Base-by-base conservation (phyloP, 73 alveolate genomes). In the Tetrahymena malaccensis region DNA sequence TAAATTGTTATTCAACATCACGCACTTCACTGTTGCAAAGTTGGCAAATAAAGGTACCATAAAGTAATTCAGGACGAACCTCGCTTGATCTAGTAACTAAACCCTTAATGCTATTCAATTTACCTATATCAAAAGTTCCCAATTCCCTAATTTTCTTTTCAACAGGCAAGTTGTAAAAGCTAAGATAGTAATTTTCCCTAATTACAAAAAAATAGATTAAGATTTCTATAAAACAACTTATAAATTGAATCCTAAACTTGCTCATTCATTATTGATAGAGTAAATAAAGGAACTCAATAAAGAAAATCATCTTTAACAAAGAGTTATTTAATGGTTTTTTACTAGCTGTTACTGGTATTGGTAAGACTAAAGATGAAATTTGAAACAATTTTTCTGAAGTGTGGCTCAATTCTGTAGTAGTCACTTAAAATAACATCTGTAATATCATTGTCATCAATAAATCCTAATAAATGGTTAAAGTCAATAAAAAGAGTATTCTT, bases 1-100 rank as follows among this genome's bases (percentile, higher is more conserved):
- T 97, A 96, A 99, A 99, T 98, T 99, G 98, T 97, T 99, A 99
- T 94, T 97, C 99, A n/a, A 98, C 98, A 85, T 98, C 96, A 85
- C 96, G 96, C 11, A 97, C 96, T 19, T 98, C 96, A 27, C 97
- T 96, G 95, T 97, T 97, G 58, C 99, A 98, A 95, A 95, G 97
- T 85, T 95, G 94, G 95, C 99, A 98, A 83, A 94, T 95, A 95
- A 98, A 99, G 58, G 99, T 55, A 21, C 99, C 99, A 85, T 95
- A 94, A 25, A 99, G 85, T 44, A 99, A 95, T 95, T 99, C 99
- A 15, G 99, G 99, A 83, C 99, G 96, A 3, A 98, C 99, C 85
- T 99, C 99, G 55, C 99, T 97, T 5, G 99, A 97, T 85, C 99
- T 97, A 6, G 99, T 99, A 34, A 99, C 99, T 19, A 99, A 98